Evolutionary conservation across 495 filamentous ascomycete genomes (phyloP).

Genomic region (Penicillium verhagenii): DNA sequence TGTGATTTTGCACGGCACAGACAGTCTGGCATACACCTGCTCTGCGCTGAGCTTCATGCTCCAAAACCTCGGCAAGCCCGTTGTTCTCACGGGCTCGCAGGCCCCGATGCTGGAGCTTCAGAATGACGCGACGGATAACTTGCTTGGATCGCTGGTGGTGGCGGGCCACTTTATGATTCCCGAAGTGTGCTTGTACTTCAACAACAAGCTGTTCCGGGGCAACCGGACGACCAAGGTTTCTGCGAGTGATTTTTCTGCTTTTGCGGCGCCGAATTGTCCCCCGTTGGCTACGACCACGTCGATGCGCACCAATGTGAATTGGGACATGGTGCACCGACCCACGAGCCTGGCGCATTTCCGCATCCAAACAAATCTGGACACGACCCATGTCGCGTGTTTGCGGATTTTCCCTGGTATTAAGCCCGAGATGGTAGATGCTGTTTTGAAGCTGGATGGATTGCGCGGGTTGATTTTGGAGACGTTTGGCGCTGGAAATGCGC

Average conservation of each 20-base stretch:
- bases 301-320: conserved; percentile 78
- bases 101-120: conserved; percentile 90
- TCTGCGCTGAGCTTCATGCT: conserved; percentile 96
- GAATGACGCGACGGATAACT: conserved; percentile 93
- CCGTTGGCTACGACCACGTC: conserved; percentile 79
- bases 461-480: conserved; percentile 89
- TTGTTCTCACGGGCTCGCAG: conserved; percentile 89
- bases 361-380: conserved; percentile 77
- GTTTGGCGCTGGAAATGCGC: conserved; percentile 93
- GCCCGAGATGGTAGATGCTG: conserved; percentile 90
- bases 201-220: conserved; percentile 86
- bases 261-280: conserved; percentile 78
- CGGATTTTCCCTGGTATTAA: conserved; percentile 95
- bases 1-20: conserved; percentile 94
- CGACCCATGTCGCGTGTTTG: conserved; percentile 85
- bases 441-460: conserved; percentile 73
- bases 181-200: conserved; percentile 95
- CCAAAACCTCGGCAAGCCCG: conserved; percentile 84
- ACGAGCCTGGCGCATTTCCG: conserved; percentile 69
- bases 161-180: conserved; percentile 96
- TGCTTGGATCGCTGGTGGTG: conserved; percentile 88
- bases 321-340: conserved; percentile 76
- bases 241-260: conserved; percentile 81
- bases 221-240: conserved; percentile 90
- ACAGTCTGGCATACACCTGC: conserved; percentile 87